These are phyloP conservation scores for Eleusine indica DNA, from an alignment of 176 grass and related monocot genomes.

Conservation along the genomic window DNA sequence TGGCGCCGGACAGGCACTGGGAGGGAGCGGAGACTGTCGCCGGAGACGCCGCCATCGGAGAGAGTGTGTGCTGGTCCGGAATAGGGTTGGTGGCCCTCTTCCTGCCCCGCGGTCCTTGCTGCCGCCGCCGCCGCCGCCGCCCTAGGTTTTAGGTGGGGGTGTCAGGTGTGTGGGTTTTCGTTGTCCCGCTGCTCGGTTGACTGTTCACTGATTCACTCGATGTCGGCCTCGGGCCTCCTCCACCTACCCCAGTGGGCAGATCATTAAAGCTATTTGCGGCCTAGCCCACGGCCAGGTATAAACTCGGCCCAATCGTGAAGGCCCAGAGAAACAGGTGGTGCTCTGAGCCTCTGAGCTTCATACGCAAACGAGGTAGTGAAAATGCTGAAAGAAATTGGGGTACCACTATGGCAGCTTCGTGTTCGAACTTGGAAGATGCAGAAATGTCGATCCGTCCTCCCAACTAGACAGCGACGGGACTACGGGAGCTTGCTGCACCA, in stretches of 20 bases:
- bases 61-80: not conserved
- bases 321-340: not conserved
- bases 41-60: conserved; percentile 31
- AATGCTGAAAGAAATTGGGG: not conserved
- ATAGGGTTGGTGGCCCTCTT: not conserved
- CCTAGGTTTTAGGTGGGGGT: conserved; percentile 30
- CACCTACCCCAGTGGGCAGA: not conserved
- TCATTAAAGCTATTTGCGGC: not conserved
- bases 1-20: not conserved
- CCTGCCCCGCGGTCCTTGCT: not conserved
- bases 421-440: not conserved
- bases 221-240: not conserved
- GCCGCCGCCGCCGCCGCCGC: conserved; percentile 8
- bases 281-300: not conserved
- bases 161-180: not conserved
- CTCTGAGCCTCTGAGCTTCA: no score
- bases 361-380: no score
- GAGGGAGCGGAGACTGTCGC: conserved; percentile 30
- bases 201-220: not conserved
- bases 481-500: no score
- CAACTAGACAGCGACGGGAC: no score
- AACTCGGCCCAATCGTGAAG: not conserved
- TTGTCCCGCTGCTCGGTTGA: not conserved
- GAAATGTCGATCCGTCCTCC: not conserved
- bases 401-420: not conserved